Percentiles rank a stretch among this genome's conserved stretches.
Evolutionary conservation across 768 basidiomycete species (phyloP).

Genomic region (Neoboletus brunneissimus): DNA sequence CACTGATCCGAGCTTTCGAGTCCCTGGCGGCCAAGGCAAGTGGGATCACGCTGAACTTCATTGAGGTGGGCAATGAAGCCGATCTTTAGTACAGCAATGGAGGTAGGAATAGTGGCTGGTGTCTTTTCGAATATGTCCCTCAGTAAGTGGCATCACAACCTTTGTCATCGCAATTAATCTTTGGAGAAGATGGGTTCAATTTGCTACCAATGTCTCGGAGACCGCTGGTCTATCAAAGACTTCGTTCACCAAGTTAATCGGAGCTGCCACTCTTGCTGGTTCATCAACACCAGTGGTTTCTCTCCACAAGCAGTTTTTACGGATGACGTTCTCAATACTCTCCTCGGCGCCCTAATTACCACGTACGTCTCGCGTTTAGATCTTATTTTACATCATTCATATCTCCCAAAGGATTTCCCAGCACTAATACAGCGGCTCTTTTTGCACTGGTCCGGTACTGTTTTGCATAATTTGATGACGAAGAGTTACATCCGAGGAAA

Average conservation of each 20-base stretch:
- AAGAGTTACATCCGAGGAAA: conserved; percentile 59
- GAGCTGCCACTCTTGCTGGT: conserved; percentile 46
- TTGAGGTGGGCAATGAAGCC: conserved; percentile 63
- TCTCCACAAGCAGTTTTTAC: conserved; percentile 60
- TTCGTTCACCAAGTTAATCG: conserved; percentile 47
- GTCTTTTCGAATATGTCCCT: conserved; percentile 42
- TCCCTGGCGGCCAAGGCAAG: conserved; percentile 37
- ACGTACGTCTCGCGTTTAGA: conserved; percentile 38
- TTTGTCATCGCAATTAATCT: background rate
- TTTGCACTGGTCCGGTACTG: conserved; percentile 49
- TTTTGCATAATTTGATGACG: conserved; percentile 64
- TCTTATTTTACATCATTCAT: background rate
- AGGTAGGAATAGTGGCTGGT: conserved; percentile 39
- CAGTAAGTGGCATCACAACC: conserved; percentile 39
- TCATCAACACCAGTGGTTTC: conserved; percentile 47
- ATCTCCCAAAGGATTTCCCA: conserved; percentile 36
- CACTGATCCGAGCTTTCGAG: conserved; percentile 49
- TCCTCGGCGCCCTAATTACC: conserved; percentile 49
- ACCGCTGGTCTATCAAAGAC: conserved; percentile 37
- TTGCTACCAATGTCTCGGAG: conserved; percentile 48
- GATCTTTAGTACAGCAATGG: conserved; percentile 53
- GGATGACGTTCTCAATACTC: conserved; percentile 47
- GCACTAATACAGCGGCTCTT: conserved; percentile 53
- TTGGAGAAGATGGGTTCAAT: conserved; percentile 47
- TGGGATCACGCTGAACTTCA: conserved; percentile 49